Evolutionary conservation across 2,329 filamentous ascomycete genomes (phyloP).

Genomic region (Colletotrichum limetticola): DNA sequence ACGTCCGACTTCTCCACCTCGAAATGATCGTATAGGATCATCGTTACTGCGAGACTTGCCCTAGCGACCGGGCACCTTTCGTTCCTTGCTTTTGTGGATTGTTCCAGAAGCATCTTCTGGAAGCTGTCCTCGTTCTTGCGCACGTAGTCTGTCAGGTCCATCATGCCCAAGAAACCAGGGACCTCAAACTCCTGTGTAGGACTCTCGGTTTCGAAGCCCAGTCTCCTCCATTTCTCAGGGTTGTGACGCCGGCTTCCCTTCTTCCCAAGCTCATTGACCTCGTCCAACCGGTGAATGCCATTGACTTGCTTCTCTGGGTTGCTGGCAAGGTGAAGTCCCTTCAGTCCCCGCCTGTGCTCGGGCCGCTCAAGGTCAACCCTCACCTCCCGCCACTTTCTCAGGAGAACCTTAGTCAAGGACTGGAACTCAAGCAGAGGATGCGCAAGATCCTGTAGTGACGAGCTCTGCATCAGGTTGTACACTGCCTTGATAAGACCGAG

Average conservation of each 20-base stretch:
- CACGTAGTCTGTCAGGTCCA: slow-evolving; percentile 96
- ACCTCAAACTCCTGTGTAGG: slow-evolving; percentile 87
- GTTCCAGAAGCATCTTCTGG: slow-evolving; percentile 91
- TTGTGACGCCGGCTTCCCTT: slow-evolving; percentile 79
- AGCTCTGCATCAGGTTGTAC: slow-evolving; percentile 93
- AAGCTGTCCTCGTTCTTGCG: slow-evolving; percentile 92
- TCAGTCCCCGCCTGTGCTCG: slow-evolving; percentile 88
- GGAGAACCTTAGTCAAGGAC: slow-evolving; percentile 85
- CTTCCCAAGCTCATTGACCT: slow-evolving; percentile 51
- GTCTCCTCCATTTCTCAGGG: slow-evolving; percentile 89
- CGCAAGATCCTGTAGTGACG: slow-evolving; percentile 88
- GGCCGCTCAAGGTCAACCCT: slow-evolving; percentile 85
- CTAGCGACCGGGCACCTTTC: slow-evolving; percentile 88
- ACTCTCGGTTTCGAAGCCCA: slow-evolving; percentile 92
- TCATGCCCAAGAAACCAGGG: slow-evolving; percentile 92
- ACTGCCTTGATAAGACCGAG: slow-evolving; percentile 92
- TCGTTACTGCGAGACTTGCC: slow-evolving; percentile 86
- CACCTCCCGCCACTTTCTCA: slow-evolving; percentile 90
- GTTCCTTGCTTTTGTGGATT: slow-evolving; percentile 76
- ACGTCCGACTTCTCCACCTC: slow-evolving; percentile 87
- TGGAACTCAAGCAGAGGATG: slow-evolving; percentile 95
- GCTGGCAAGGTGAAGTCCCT: slow-evolving; percentile 86
- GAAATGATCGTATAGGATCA: slow-evolving; percentile 94
- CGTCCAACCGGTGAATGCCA: slow-evolving; percentile 48
- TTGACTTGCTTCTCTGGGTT: slow-evolving; percentile 70